phyloP scores from a whole-genome alignment of 1,284 basidiomycete genomes.

The Moesziomyces sp. region DNA sequence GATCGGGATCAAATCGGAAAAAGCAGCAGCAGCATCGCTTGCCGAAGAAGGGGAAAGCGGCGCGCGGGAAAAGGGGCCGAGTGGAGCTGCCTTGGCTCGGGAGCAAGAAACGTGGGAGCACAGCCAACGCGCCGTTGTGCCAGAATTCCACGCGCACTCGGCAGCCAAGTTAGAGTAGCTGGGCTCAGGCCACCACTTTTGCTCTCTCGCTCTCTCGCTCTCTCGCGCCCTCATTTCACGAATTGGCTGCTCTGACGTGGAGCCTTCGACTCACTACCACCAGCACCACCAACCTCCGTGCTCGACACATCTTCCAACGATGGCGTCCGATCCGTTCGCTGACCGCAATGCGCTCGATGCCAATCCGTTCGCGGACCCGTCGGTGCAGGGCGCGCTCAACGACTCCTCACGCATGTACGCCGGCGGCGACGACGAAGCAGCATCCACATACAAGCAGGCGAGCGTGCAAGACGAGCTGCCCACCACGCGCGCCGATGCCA shows the following conservation, averaged over 20 bases:
- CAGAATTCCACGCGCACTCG: neutral
- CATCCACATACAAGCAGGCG: slow-evolving; percentile 40
- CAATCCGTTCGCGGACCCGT: slow-evolving; percentile 69
- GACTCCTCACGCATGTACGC: slow-evolving; percentile 51
- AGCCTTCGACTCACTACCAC: no score
- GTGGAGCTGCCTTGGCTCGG: no score
- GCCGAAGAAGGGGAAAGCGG: no score
- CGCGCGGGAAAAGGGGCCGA: no score
- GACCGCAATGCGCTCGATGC: slow-evolving; percentile 62
- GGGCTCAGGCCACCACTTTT: no score
- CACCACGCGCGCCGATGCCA: slow-evolving; percentile 63
- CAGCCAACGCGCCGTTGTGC: no score
- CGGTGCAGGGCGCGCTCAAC: slow-evolving; percentile 62
- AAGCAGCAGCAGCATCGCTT: no score
- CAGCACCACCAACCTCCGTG: no score
- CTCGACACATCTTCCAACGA: neutral
- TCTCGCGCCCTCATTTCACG: neutral
- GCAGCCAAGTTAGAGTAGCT: neutral
- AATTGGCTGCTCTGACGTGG: no score
- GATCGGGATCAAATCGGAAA: no score
- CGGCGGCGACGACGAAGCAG: slow-evolving; percentile 44
- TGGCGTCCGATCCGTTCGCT: slow-evolving; percentile 55
- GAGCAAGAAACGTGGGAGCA: no score
- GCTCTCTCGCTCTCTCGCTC: no score
- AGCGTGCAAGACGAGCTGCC: slow-evolving; percentile 38